Evolutionary conservation across 75 land plant genomes (phyloP).

Genomic region (Azolla pinnata): DNA sequence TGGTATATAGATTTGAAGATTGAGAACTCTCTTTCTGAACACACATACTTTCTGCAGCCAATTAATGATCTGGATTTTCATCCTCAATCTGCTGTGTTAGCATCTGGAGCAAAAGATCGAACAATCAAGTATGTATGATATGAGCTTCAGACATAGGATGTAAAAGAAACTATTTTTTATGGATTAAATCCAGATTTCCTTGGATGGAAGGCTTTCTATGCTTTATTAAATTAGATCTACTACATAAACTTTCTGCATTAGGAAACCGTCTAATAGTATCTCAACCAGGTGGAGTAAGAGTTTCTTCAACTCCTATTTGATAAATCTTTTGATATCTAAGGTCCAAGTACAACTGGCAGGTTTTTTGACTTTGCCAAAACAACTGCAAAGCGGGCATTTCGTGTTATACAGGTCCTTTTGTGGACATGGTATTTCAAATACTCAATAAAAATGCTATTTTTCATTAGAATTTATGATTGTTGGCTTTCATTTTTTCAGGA

Average conservation of each 20-base stretch:
- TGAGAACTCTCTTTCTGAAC: not conserved
- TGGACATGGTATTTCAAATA: not conserved
- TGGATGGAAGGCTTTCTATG: too few species aligned
- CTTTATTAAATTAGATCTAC: too few species aligned
- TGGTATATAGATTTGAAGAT: not conserved
- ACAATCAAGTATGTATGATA: conserved; percentile 96
- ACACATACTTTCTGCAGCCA: conserved; percentile 57
- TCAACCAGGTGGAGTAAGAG: too few species aligned
- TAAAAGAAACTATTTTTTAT: too few species aligned
- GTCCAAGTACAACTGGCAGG: conserved; percentile 23
- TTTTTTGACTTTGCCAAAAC: conserved; percentile 91
- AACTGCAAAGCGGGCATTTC: conserved; percentile 67
- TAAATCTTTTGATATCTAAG: conserved; percentile 4
- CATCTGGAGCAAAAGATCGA: conserved; percentile 85
- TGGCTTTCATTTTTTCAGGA: conserved; percentile 37
- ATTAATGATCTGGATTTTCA: conserved; percentile 94
- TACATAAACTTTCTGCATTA: too few species aligned
- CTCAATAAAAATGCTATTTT: not conserved
- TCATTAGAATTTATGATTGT: not conserved
- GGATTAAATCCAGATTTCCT: too few species aligned
- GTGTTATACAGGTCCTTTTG: conserved; percentile 83
- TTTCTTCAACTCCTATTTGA: too few species aligned
- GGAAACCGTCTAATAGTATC: too few species aligned
- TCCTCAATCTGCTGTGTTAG: conserved; percentile 61
- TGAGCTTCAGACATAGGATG: too few species aligned